A percentile compares a stretch with the other conserved stretches of the same genome.
Conservation (phyloP, 2,329 filamentous ascomycete genomes). For the Microdochium nivale region DNA sequence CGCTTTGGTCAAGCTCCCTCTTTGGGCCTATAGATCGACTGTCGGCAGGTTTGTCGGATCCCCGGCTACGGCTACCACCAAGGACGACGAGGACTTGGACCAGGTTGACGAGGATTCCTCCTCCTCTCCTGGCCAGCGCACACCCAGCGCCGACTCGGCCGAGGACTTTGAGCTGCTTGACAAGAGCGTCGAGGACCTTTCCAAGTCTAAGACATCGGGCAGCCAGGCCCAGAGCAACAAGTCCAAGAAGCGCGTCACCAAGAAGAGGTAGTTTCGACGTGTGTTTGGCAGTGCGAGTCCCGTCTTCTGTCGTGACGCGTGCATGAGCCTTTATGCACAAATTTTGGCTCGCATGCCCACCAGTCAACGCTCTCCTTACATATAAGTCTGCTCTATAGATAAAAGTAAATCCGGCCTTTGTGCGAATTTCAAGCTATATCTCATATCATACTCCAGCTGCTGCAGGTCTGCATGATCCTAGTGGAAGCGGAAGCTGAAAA, state of each 20-base stretch:
- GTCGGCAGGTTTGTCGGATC: conserved; percentile 37
- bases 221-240: conserved; percentile 30
- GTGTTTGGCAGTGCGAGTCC: too few relatives aligned
- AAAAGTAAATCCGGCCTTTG: too few relatives aligned
- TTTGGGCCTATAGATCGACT: conserved; percentile 58
- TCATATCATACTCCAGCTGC: too few relatives aligned
- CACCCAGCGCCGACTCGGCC: conserved; percentile 47
- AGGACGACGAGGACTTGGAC: conserved; percentile 12
- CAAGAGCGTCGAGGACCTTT: conserved; percentile 48
- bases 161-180: conserved; percentile 57
- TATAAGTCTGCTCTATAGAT: too few relatives aligned
- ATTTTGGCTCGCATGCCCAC: background rate
- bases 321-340: background rate
- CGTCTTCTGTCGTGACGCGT: too few relatives aligned
- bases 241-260: conserved; percentile 47
- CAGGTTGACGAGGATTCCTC: conserved; percentile 31
- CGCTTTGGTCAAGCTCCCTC: conserved; percentile 68
- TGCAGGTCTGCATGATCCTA: too few relatives aligned
- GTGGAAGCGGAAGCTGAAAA: too few relatives aligned
- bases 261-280: conserved; percentile 19
- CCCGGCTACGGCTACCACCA: conserved; percentile 9
- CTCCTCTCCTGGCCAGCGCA: conserved; percentile 37
- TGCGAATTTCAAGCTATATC: too few relatives aligned
- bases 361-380: background rate
- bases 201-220: conserved; percentile 41